A percentile compares a stretch with the other conserved stretches of the same genome.
Conservation (phyloP, 2,329 filamentous ascomycete genomes). For the Trichoderma guizhouense region DNA sequence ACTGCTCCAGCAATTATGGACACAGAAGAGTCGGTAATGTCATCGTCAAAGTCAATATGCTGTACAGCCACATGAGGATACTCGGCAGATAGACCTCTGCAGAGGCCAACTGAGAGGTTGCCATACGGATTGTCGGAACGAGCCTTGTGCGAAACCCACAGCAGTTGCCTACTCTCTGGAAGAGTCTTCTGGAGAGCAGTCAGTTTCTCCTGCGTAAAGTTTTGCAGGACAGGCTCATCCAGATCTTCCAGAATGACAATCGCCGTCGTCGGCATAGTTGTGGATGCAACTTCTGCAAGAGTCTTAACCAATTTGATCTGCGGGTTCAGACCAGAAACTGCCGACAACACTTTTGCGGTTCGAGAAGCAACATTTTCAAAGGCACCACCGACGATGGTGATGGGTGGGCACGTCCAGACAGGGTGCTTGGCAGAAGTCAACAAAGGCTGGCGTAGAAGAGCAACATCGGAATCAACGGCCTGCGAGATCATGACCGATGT, state of each 20-base stretch:
- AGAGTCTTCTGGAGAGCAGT: not conserved
- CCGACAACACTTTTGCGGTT: not conserved
- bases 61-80: not conserved
- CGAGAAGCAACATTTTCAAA: not conserved
- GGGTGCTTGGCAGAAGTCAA: not conserved
- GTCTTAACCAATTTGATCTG: not conserved
- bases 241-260: not conserved
- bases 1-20: not conserved
- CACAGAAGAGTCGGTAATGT: not conserved
- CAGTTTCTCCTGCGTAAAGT: not conserved
- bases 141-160: not conserved
- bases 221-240: not conserved
- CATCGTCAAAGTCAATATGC: not conserved
- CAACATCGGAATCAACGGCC: conserved; percentile 20
- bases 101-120: not conserved
- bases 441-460: conserved; percentile 18
- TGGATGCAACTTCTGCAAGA: not conserved
- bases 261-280: not conserved
- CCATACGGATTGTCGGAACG: not conserved
- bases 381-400: not conserved
- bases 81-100: not conserved
- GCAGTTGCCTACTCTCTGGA: not conserved
- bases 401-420: not conserved
- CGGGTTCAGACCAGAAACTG: not conserved
- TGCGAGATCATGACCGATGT: conserved; percentile 6